These are phyloP conservation scores for Hypoxylon rickii DNA, from an alignment of 495 filamentous ascomycete species.

Conservation along the genomic window DNA sequence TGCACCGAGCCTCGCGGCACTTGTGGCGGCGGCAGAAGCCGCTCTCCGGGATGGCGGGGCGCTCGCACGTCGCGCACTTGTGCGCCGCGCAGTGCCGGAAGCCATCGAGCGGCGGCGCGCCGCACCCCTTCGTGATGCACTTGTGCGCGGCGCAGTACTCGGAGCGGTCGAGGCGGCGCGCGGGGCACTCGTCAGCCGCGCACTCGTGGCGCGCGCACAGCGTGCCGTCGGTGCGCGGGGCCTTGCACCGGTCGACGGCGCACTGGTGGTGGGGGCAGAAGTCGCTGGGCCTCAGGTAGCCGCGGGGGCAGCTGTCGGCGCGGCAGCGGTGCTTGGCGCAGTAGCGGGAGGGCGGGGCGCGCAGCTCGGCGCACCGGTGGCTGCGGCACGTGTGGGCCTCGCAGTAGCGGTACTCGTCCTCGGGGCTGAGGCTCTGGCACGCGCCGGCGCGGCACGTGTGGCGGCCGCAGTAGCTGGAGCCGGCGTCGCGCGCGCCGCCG, in stretches of 20 bases:
- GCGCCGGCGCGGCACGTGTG: conserved; percentile 24
- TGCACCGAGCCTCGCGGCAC: conserved; percentile 17
- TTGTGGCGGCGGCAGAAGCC: conserved; percentile 29
- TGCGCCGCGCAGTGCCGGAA: conserved; percentile 23
- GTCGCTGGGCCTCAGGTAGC: conserved; percentile 8
- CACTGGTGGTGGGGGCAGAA: conserved; percentile 25
- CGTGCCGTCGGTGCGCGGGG: conserved; percentile 8
- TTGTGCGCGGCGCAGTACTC: conserved; percentile 27
- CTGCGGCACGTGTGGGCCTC: conserved; percentile 21
- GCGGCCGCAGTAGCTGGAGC: conserved; percentile 14
- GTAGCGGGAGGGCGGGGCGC: conserved; percentile 14
- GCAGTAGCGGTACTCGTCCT: conserved; percentile 24
- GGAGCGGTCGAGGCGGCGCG: conserved; percentile 15
- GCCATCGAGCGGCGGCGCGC: neutral
- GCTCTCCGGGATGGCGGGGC: conserved; percentile 21
- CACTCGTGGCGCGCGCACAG: conserved; percentile 25
- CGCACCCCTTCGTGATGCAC: conserved; percentile 25
- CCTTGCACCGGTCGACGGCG: conserved; percentile 20
- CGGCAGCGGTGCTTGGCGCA: conserved; percentile 24
- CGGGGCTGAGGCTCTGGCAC: conserved; percentile 16
- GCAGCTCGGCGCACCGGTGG: conserved; percentile 13
- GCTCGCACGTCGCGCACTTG: conserved; percentile 23
- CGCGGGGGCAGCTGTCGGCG: conserved; percentile 2
- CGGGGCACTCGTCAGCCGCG: conserved; percentile 9
- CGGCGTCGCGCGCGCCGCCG: neutral